These are phyloP conservation scores for Zygosaccharomyces sapae DNA, from an alignment of 1,139 yeast genomes.

Conservation along the genomic window DNA sequence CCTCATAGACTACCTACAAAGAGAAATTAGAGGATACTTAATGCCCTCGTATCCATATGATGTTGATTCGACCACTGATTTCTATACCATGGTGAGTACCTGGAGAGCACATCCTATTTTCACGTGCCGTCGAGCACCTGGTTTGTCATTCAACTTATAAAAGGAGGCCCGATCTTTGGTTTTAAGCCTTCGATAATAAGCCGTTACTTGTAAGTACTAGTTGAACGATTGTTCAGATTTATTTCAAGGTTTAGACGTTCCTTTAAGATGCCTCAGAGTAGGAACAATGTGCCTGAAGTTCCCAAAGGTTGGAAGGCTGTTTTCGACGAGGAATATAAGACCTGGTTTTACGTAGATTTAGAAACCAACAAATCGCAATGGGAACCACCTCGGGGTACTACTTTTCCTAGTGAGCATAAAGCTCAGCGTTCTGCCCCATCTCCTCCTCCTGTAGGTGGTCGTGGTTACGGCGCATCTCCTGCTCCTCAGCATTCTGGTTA, in stretches of 20 bases:
- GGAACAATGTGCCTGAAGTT: constrained; percentile 45
- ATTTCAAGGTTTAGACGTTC: too few species aligned
- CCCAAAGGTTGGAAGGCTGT: constrained; percentile 87
- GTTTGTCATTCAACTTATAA: background rate
- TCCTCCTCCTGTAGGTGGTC: constrained; percentile 8
- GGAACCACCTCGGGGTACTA: constrained; percentile 74
- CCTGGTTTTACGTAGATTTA: constrained; percentile 73
- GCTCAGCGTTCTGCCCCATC: constrained; percentile 19
- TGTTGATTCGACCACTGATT: background rate
- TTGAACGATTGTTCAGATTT: too few species aligned
- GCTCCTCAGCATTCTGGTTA: constrained; percentile 8
- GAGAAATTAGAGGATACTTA: background rate
- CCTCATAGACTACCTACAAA: too few species aligned
- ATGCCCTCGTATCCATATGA: background rate
- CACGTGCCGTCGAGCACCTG: background rate
- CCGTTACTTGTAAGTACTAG: too few species aligned
- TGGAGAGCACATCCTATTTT: background rate
- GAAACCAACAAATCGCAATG: constrained; percentile 78
- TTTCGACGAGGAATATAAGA: constrained; percentile 73
- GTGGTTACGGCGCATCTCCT: constrained; percentile 12
- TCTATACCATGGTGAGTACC: background rate
- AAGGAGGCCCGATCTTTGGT: background rate
- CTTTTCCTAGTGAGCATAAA: constrained; percentile 36
- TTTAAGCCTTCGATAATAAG: too few species aligned
- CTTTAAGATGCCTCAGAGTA: constrained; percentile 55